Base-by-base conservation (phyloP, 805 yeast species). In the Kuraishia ogatae region DNA sequence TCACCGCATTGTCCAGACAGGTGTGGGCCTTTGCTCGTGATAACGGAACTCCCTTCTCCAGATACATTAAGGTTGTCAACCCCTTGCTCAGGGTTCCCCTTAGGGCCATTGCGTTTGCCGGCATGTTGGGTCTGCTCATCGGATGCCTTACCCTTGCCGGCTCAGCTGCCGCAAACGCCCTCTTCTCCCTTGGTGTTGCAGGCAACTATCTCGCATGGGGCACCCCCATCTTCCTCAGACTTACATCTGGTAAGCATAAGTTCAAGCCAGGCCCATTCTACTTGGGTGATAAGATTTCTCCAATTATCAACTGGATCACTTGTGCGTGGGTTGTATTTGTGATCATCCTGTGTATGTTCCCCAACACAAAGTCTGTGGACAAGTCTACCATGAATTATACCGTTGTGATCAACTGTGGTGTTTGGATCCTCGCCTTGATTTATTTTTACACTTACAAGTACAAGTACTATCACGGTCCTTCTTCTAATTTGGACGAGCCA, bases 21-120 rank as follows among this genome's bases (percentile, higher is more conserved):
- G 70, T 77, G 53, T 77, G 79, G 76, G 80, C 81, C 13, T 77
- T 78, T 62, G 80, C 80, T 23, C 69, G 81, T 66, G 81, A 77
- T 60, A 75, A 76, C 60, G 81, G 81, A n/a, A 67, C 77, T 58
- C 81, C 81, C 19, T 59, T 76, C 54, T 67, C 74, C 52, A 64
- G 68, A 56, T 64, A 66, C 58, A 71, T 77, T 55, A 76, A 76
- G 58, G 68, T 67, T 53, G 79, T 77, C 46, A 66, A 77, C 62
- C 72, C 72, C 48, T 66, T 56, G 54, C 62, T 75, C 29, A 67
- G 70, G 50, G 77, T 74, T 28, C 81, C 81, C 2, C 64, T 77
- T 49, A 69, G 77, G 55, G 80, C 81, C 2, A 74, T 74, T 22
- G 60, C 64, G 48, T 71, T 72, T 56, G 76, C 73, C 15, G 78